Percentiles rank a stretch among this genome's conserved stretches.
Evolutionary conservation across 2,329 filamentous ascomycete genomes (phyloP).

Genomic region (Rhytidhysteron rufulum): DNA sequence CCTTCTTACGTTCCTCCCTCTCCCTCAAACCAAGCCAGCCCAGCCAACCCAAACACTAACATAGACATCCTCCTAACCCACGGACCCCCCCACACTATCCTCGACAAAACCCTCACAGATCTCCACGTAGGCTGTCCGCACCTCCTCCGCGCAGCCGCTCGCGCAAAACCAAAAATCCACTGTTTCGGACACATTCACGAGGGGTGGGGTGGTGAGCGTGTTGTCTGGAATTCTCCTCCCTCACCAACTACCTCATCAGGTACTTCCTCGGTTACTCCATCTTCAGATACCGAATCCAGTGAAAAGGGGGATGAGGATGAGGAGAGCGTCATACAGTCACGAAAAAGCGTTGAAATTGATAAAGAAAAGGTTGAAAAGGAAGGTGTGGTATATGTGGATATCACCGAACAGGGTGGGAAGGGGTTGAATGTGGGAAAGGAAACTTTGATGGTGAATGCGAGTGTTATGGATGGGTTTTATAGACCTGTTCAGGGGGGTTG

Average conservation of each 20-base stretch:
- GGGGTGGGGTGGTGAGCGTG: slow-evolving; percentile 37
- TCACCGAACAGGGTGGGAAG: slow-evolving; percentile 18
- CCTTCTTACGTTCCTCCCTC: slow-evolving; percentile 20
- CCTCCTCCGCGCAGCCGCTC: slow-evolving; percentile 48
- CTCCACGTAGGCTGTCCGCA: slow-evolving; percentile 52
- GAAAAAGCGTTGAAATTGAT: slow-evolving; percentile 15
- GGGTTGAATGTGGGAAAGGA: slow-evolving; percentile 45
- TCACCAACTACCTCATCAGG: too few species aligned
- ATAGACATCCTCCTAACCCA: slow-evolving; percentile 61
- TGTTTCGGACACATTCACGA: slow-evolving; percentile 63
- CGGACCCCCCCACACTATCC: slow-evolving; percentile 51
- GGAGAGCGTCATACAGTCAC: slow-evolving; percentile 16
- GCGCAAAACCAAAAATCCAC: slow-evolving; percentile 53
- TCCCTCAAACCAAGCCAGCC: slow-evolving; percentile 29
- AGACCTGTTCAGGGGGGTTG: slow-evolving; percentile 51
- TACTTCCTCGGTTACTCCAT: too few species aligned
- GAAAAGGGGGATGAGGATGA: slow-evolving; percentile 14
- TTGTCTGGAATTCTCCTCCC: slow-evolving; percentile 38
- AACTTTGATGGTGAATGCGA: slow-evolving; percentile 57
- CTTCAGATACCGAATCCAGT: too few species aligned
- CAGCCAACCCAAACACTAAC: slow-evolving; percentile 41
- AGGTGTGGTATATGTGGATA: slow-evolving; percentile 26
- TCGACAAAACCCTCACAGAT: slow-evolving; percentile 41
- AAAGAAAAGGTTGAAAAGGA: slow-evolving; percentile 14
- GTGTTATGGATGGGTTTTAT: slow-evolving; percentile 51